Percentiles rank a stretch among this genome's conserved stretches.
These are phyloP conservation scores for Phytopythium chamaehyphon DNA, from an alignment of 352 stramenopile genomes.

Conservation along the genomic window DNA sequence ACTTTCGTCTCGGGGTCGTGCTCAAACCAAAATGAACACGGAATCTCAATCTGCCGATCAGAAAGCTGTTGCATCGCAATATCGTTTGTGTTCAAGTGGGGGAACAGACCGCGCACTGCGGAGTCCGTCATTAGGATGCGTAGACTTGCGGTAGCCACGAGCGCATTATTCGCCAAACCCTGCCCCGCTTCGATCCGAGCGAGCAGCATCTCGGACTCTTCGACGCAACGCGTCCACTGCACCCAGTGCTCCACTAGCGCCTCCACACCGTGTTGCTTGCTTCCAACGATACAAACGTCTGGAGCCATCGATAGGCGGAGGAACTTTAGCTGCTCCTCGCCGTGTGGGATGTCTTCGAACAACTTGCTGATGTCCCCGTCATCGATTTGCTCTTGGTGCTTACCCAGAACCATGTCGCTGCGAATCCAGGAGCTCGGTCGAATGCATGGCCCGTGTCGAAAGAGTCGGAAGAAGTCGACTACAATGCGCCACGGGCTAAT, in stretches of 20 bases:
- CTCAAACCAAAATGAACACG: neutral
- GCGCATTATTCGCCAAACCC: neutral
- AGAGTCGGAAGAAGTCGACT: conserved; percentile 17
- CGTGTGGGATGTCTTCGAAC: too few species aligned
- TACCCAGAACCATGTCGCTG: conserved; percentile 6
- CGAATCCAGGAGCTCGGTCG: neutral
- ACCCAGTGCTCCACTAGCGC: conserved; percentile 13
- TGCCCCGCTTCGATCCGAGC: conserved; percentile 4
- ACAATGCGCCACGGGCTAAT: conserved; percentile 5
- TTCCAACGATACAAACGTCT: conserved; percentile 7
- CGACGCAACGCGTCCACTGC: conserved; percentile 8
- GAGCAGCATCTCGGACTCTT: conserved; percentile 12
- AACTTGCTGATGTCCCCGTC: neutral
- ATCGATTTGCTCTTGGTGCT: too few species aligned
- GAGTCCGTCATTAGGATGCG: conserved; percentile 12
- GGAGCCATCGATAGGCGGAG: conserved; percentile 9
- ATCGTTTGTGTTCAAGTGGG: conserved; percentile 5
- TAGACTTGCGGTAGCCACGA: conserved; percentile 4
- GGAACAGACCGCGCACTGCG: conserved; percentile 12
- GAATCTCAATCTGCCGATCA: neutral
- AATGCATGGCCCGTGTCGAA: conserved; percentile 11
- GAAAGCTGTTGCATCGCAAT: neutral
- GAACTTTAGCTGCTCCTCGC: conserved; percentile 11
- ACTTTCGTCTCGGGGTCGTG: neutral
- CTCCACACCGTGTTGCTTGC: conserved; percentile 6